Evolutionary conservation across 1,284 basidiomycete species (phyloP).

Genomic region (Coniophora puteana): DNA sequence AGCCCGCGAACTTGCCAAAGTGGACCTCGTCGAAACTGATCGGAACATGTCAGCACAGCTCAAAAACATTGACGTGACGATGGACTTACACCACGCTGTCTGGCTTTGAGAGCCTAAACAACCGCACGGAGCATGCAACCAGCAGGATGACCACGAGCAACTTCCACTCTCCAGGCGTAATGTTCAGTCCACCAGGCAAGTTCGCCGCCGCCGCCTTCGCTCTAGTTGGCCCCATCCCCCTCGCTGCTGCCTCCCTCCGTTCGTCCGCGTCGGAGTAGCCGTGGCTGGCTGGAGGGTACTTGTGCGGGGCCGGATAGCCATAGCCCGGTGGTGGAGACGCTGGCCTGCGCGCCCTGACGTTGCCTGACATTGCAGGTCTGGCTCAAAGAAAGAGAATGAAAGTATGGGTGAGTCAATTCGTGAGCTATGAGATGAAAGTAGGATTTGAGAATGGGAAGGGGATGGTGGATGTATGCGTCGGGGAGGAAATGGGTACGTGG

Average conservation of each 20-base stretch:
- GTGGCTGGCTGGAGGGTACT: slow-evolving; percentile 52
- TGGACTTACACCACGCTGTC: slow-evolving; percentile 83
- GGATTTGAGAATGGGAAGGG: too few relatives aligned
- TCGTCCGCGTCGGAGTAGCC: slow-evolving; percentile 71
- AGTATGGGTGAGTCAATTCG: too few relatives aligned
- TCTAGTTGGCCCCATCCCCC: slow-evolving; percentile 58
- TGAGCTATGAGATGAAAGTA: too few relatives aligned
- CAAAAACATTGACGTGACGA: background rate
- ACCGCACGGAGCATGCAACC: slow-evolving; percentile 68
- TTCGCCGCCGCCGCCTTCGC: slow-evolving; percentile 42
- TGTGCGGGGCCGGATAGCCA: slow-evolving; percentile 37
- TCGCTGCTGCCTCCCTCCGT: slow-evolving; percentile 63
- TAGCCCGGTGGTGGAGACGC: slow-evolving; percentile 59
- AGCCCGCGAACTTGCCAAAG: slow-evolving; percentile 92
- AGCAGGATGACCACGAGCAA: slow-evolving; percentile 60
- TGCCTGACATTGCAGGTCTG: slow-evolving; percentile 40
- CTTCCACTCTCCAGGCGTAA: slow-evolving; percentile 71
- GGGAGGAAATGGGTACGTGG: too few relatives aligned
- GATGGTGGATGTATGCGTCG: too few relatives aligned
- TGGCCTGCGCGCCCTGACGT: slow-evolving; percentile 57
- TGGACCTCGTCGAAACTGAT: slow-evolving; percentile 94
- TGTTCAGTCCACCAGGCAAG: slow-evolving; percentile 59
- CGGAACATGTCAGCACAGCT: background rate
- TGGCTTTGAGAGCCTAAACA: slow-evolving; percentile 79
- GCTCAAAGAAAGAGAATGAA: background rate